Percentiles rank a stretch among this genome's conserved stretches.
Evolutionary conservation across 495 filamentous ascomycete species (phyloP).

Genomic region (Halenospora varia): DNA sequence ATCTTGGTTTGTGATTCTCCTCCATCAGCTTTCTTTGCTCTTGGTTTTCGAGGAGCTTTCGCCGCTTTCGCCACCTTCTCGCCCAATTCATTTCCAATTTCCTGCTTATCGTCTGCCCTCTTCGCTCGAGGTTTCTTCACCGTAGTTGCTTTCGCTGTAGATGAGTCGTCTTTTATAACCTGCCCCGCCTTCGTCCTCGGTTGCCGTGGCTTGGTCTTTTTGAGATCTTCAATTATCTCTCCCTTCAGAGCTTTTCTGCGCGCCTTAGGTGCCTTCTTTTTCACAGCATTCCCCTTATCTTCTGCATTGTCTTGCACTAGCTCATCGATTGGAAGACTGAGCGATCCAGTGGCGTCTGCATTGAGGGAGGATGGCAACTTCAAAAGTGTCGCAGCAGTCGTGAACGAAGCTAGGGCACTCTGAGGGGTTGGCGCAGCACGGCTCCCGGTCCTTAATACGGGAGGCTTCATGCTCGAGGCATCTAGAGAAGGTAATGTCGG

Average conservation of each 20-base stretch:
- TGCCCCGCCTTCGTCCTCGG: not conserved
- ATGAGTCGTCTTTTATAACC: too few relatives aligned
- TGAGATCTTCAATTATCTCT: not conserved
- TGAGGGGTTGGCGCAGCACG: conserved; percentile 30
- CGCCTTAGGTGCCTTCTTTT: too few relatives aligned
- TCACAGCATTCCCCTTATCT: conserved; percentile 14
- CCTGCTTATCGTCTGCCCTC: not conserved
- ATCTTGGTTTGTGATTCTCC: conserved; percentile 28
- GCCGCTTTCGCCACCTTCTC: not conserved
- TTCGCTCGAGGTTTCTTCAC: conserved; percentile 31
- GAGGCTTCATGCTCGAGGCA: conserved; percentile 31
- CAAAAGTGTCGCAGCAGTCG: conserved; percentile 36
- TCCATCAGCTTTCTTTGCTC: conserved; percentile 16
- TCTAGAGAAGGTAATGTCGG: conserved; percentile 39
- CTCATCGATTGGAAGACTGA: too few relatives aligned
- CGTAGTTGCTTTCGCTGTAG: too few relatives aligned
- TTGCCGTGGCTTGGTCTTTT: conserved; percentile 1
- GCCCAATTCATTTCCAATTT: not conserved
- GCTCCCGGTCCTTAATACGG: conserved; percentile 30
- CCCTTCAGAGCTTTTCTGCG: too few relatives aligned
- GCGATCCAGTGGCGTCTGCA: too few relatives aligned
- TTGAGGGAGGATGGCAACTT: not conserved
- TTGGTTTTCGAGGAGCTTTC: conserved; percentile 21
- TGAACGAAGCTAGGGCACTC: conserved; percentile 31
- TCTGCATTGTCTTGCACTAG: conserved; percentile 14